Evolutionary conservation across 176 grass and related monocot genomes (phyloP), one percentile per base, ranked within the genome.

Genomic region (Juncus inflexus): DNA sequence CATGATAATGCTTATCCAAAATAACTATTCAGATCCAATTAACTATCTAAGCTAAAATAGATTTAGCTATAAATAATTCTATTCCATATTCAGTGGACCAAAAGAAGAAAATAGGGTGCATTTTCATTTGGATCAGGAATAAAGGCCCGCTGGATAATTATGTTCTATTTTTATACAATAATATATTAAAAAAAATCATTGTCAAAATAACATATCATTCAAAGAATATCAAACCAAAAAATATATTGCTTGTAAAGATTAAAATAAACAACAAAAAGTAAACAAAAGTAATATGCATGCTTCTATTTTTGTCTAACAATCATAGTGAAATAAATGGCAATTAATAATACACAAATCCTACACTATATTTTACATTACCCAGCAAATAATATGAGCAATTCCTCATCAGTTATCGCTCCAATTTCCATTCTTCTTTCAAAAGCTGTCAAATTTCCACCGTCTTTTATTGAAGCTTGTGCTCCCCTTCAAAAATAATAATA

Each of bases 381-480:
- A 70, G 81, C 84, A 83, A 96, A 87, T 70, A 96, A 80, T 83
- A 96, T 87, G 77, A 96, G 90, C 70, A 96, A 77, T 64, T 86
- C 81, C 79, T 96, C 91, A 74, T 96, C 87, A 3, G 87, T 88
- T 73, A 96, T 96, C 76, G 91, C 91, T 77, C 91, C 91, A 50
- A 90, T 87, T 58, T 96, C 91, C 91, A 96, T 96, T 83, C 87
- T 80, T 75, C 91, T 90, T 79, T 96, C 91, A 42, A 96, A 76
- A 70, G 91, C 84, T 76, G 91, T 96, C 60, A 96, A 39, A 9
- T 83, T 85, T 16, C 87, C 87, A 5, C 79, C 87, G 81, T 96
- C 91, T 79, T 81, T 90, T 55, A 86, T 85, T 70, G 91, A 80
- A 66, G 81, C 87, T 73, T 77, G 83, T 43, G 84, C 84, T 80